Evolutionary conservation across 1,284 basidiomycete genomes (phyloP).

Genomic region (Cutaneotrichosporon cyanovorans): DNA sequence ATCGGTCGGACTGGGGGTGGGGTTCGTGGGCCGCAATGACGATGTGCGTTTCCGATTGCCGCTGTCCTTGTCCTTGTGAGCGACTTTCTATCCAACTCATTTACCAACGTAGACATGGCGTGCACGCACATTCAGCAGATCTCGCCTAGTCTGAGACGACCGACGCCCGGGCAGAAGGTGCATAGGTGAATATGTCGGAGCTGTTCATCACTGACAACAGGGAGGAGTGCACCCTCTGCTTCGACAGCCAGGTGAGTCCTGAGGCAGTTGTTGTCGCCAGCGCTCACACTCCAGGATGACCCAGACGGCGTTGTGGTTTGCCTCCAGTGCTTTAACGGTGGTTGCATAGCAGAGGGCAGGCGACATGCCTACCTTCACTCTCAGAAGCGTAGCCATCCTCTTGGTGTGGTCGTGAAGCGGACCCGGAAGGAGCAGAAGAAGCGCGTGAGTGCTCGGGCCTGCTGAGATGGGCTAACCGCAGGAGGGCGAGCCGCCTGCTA

Average conservation of each 20-base stretch:
- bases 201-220: slow-evolving; percentile 20
- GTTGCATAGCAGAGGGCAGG: slow-evolving; percentile 56
- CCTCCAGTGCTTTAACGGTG: slow-evolving; percentile 87
- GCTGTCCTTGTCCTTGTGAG: too few species aligned
- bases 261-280: not conserved
- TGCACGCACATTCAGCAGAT: slow-evolving; percentile 33
- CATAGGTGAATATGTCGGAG: slow-evolving; percentile 33
- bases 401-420: slow-evolving; percentile 76
- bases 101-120: slow-evolving; percentile 3
- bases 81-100: not conserved
- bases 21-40: too few species aligned
- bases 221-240: slow-evolving; percentile 70
- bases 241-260: slow-evolving; percentile 71
- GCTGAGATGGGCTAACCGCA: slow-evolving; percentile 14
- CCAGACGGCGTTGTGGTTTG: slow-evolving; percentile 81
- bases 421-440: slow-evolving; percentile 59
- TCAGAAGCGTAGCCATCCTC: slow-evolving; percentile 62
- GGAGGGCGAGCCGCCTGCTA: slow-evolving; percentile 72
- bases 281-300: slow-evolving; percentile 53
- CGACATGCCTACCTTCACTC: slow-evolving; percentile 67
- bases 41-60: too few species aligned
- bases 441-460: slow-evolving; percentile 51
- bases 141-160: slow-evolving; percentile 24
- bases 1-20: too few species aligned
- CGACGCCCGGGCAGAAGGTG: slow-evolving; percentile 37